Percentiles rank a stretch among this genome's conserved stretches.
Evolutionary conservation across 179 eudicot genomes (phyloP).

Genomic region (Beta lomatogona): DNA sequence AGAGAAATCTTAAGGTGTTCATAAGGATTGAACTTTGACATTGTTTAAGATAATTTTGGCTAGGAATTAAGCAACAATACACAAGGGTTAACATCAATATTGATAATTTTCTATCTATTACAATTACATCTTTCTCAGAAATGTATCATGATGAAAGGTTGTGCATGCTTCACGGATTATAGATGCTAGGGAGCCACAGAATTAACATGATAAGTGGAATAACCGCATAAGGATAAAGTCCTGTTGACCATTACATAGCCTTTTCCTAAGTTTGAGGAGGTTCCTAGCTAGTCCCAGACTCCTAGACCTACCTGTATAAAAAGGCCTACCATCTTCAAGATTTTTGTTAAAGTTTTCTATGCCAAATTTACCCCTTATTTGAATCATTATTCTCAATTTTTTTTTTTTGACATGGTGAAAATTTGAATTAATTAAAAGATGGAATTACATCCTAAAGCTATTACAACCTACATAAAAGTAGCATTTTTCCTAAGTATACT

Average conservation of each 20-base stretch:
- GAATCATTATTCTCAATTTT: no score
- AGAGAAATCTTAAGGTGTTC: conserved; percentile 41
- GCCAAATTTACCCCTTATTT: no score
- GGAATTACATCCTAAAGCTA: no score
- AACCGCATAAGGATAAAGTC: background rate
- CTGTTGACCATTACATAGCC: background rate
- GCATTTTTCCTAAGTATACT: no score
- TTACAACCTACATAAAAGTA: no score
- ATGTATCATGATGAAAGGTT: background rate
- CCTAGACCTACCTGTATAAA: no score
- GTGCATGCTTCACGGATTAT: conserved; percentile 18
- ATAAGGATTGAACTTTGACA: conserved; percentile 53
- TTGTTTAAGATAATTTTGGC: conserved; percentile 11
- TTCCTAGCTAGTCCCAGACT: background rate
- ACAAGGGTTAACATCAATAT: background rate
- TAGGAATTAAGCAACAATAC: background rate
- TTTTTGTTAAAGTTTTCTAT: no score
- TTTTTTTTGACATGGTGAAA: no score
- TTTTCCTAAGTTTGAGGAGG: conserved; percentile 11
- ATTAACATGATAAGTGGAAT: background rate
- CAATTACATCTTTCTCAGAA: background rate
- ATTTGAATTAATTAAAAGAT: no score
- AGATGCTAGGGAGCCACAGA: background rate
- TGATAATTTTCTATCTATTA: background rate
- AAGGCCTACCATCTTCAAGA: no score